phyloP scores from a whole-genome alignment of 1,139 yeast species.

The Suhomyces bribrorum region DNA sequence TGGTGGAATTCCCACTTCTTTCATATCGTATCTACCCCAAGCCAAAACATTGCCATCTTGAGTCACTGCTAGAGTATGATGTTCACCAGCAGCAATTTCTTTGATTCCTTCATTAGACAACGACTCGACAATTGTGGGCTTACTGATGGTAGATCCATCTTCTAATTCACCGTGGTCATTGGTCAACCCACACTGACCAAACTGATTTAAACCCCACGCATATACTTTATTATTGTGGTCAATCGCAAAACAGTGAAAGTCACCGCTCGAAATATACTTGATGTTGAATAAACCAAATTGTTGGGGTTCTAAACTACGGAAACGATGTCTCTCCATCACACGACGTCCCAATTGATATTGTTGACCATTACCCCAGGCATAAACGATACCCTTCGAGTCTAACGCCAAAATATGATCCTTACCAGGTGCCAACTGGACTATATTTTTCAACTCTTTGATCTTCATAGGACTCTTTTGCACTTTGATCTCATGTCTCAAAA shows the following conservation, averaged over 20 bases:
- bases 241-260: conserved; percentile 93
- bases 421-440: conserved; percentile 88
- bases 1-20: conserved; percentile 78
- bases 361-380: conserved; percentile 97
- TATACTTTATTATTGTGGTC: conserved; percentile 68
- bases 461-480: conserved; percentile 69
- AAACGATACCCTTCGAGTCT: conserved; percentile 82
- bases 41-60: conserved; percentile 70
- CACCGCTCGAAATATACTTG: conserved; percentile 86
- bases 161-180: conserved; percentile 52
- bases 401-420: conserved; percentile 88
- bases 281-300: conserved; percentile 77
- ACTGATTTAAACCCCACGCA: conserved; percentile 96
- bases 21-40: conserved; percentile 93
- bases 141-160: conserved; percentile 79
- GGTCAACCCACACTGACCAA: conserved; percentile 91
- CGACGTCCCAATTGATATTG: conserved; percentile 89
- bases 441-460: conserved; percentile 61
- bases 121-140: conserved; percentile 69
- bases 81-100: conserved; percentile 89
- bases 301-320: conserved; percentile 70
- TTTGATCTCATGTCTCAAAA: conserved; percentile 57
- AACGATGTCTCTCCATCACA: conserved; percentile 72
- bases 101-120: conserved; percentile 59
- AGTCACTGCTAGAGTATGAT: conserved; percentile 80